These are phyloP conservation scores for Penicillium samsonianum DNA, from an alignment of 495 filamentous ascomycete species.

Conservation along the genomic window DNA sequence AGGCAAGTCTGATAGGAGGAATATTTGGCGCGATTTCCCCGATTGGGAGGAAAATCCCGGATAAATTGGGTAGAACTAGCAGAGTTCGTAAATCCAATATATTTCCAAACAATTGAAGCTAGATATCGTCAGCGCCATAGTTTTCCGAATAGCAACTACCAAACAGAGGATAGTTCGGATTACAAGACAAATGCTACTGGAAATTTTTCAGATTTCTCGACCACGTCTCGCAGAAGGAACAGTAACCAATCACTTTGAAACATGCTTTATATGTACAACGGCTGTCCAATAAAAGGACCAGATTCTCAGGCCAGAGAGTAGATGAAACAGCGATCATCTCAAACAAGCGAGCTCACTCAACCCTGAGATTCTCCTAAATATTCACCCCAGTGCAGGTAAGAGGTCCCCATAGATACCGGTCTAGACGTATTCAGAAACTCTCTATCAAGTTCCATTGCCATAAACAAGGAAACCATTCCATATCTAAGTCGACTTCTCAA, in stretches of 20 bases:
- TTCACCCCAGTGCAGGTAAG: background rate
- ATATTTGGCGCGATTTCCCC: slow-evolving; percentile 28
- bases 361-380: background rate
- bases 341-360: slow-evolving; percentile 3
- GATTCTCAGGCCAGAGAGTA: background rate
- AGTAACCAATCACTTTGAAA: slow-evolving; percentile 18
- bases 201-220: background rate
- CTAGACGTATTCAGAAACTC: slow-evolving; percentile 6
- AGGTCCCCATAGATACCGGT: slow-evolving; percentile 15
- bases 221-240: background rate
- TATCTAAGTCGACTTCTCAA: slow-evolving; percentile 32
- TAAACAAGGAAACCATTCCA: background rate
- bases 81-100: background rate
- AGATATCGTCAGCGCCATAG: background rate
- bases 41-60: slow-evolving; percentile 42
- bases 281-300: slow-evolving; percentile 13
- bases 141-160: background rate
- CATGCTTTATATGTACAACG: slow-evolving; percentile 33
- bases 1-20: slow-evolving; percentile 38
- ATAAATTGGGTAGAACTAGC: slow-evolving; percentile 6
- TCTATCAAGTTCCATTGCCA: background rate
- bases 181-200: background rate
- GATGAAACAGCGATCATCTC: background rate
- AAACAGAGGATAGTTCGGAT: background rate
- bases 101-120: slow-evolving; percentile 1